These are phyloP conservation scores for Lupinus albus DNA, from an alignment of 306 rosid species.

Conservation along the genomic window DNA sequence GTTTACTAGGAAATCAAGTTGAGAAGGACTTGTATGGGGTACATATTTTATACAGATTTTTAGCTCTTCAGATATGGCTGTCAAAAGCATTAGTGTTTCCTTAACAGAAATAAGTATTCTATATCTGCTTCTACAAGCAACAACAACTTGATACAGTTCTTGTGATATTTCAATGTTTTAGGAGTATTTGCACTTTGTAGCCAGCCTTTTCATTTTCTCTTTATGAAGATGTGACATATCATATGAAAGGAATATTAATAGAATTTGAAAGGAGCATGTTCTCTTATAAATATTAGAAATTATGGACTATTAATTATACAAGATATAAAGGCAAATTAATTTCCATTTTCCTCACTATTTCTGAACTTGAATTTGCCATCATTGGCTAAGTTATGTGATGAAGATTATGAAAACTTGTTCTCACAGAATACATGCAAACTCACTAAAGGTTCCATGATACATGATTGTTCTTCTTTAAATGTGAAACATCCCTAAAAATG, in stretches of 20 bases:
- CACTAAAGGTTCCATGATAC: no score
- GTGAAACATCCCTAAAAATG: no score
- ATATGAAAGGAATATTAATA: not conserved
- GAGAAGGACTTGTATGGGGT: constrained; percentile 23
- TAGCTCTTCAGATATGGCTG: not conserved
- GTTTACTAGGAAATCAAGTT: constrained; percentile 26
- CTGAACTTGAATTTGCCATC: no score
- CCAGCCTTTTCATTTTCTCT: not conserved
- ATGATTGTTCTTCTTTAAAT: no score
- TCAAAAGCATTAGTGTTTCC: constrained; percentile 4
- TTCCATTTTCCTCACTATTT: not conserved
- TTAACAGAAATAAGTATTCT: not conserved
- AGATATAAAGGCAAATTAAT: not conserved
- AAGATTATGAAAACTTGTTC: no score
- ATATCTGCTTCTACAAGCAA: constrained; percentile 22
- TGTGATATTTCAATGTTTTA: constrained; percentile 12
- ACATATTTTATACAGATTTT: constrained; percentile 30
- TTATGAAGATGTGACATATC: constrained; percentile 31
- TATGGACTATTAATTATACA: not conserved
- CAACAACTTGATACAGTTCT: constrained; percentile 21
- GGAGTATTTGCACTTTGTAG: constrained; percentile 16
- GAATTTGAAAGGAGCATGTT: not conserved
- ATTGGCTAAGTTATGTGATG: no score
- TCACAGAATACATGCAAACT: no score
- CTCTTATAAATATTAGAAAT: not conserved